phyloP scores from a whole-genome alignment of 345 rosid species.

The Lumnitzera littorea region DNA sequence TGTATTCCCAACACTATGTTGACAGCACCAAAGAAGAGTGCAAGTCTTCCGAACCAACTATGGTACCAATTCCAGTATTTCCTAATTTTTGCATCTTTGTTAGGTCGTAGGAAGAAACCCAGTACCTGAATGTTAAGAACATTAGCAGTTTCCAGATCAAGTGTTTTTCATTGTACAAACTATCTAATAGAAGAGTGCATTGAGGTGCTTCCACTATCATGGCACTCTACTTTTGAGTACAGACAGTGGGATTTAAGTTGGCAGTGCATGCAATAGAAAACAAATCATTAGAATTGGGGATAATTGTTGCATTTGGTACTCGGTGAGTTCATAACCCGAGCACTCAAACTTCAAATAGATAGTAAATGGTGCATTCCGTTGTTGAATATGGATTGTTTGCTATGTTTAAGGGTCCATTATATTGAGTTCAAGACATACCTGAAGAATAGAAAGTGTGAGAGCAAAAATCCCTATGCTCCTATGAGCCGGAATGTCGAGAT shows the following conservation, averaged over 20 bases:
- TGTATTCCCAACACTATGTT: slow-evolving; percentile 68
- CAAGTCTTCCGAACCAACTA: slow-evolving; percentile 69
- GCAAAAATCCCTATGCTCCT: slow-evolving; percentile 79
- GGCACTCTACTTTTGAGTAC: too few relatives aligned
- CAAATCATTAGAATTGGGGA: too few relatives aligned
- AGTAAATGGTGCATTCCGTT: too few relatives aligned
- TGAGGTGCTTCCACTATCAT: too few relatives aligned
- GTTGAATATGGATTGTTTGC: too few relatives aligned
- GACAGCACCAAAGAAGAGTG: slow-evolving; percentile 69
- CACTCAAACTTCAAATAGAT: too few relatives aligned
- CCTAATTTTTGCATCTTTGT: slow-evolving; percentile 61
- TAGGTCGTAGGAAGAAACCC: slow-evolving; percentile 75
- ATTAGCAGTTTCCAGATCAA: neutral
- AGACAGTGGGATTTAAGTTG: too few relatives aligned
- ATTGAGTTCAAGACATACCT: slow-evolving; percentile 36
- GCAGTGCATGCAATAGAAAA: too few relatives aligned
- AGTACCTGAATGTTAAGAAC: slow-evolving; percentile 35
- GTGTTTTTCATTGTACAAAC: neutral
- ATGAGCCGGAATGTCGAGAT: slow-evolving; percentile 51
- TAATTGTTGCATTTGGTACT: too few relatives aligned
- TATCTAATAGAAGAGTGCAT: neutral
- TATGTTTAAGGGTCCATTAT: neutral
- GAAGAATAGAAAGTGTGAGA: slow-evolving; percentile 64
- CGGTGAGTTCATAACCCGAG: too few relatives aligned
- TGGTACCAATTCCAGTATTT: slow-evolving; percentile 90